A percentile compares a stretch with the other conserved stretches of the same genome.
Conservation (phyloP, 306 rosid genomes). For the Coriaria nepalensis region DNA sequence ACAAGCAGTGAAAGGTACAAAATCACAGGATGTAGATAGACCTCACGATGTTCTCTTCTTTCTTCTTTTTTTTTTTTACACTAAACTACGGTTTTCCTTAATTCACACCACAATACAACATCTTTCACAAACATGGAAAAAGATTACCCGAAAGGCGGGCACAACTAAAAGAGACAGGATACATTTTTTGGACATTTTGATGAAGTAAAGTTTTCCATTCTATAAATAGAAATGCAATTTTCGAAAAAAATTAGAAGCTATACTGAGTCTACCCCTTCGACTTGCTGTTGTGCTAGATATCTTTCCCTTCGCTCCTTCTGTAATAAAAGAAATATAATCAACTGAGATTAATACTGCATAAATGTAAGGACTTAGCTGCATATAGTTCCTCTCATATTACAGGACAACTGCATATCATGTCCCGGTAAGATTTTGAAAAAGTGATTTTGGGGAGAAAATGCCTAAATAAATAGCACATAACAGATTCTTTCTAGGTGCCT, state of each 20-base stretch:
- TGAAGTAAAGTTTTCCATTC: slow-evolving; percentile 1
- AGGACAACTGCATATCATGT: too few species aligned
- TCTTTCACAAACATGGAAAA: slow-evolving; percentile 8
- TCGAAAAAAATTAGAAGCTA: slow-evolving; percentile 22
- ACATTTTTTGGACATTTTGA: neutral
- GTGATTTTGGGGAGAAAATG: too few species aligned
- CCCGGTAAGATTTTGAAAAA: too few species aligned
- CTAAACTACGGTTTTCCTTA: neutral
- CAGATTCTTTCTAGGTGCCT: too few species aligned
- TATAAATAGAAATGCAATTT: slow-evolving; percentile 8
- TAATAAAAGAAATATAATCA: slow-evolving; percentile 3
- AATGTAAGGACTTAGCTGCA: neutral
- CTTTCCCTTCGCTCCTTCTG: slow-evolving; percentile 97
- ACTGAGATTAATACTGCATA: slow-evolving; percentile 3
- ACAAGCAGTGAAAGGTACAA: slow-evolving; percentile 18
- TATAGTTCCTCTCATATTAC: too few species aligned
- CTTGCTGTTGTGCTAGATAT: slow-evolving; percentile 87
- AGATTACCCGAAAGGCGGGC: neutral
- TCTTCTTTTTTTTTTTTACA: slow-evolving; percentile 12
- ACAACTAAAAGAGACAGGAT: too few species aligned
- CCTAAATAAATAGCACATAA: too few species aligned
- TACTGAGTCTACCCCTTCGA: slow-evolving; percentile 63
- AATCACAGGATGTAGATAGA: slow-evolving; percentile 7
- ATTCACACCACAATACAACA: slow-evolving; percentile 7
- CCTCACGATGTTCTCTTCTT: neutral